Evolutionary conservation across 306 rosid species (phyloP), one percentile per base, ranked within the genome.

Genomic region (Canavalia gladiata): DNA sequence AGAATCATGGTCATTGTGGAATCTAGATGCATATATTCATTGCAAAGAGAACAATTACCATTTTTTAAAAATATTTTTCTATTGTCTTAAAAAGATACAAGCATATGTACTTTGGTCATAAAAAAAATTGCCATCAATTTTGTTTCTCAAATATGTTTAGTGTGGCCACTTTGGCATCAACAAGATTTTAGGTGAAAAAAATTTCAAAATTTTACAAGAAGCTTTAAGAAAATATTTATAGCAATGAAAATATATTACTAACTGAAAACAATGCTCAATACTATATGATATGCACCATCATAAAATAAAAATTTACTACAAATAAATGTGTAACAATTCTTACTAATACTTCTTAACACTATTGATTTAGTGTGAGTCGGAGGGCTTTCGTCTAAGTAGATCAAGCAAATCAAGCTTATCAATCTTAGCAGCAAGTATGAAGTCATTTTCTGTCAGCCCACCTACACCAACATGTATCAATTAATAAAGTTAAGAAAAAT

Each of bases 381-480:
- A 28, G 79, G 78, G 84, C 72, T 91, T 86, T 81, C 84, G 82
- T 75, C 97, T 78, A 39, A 91, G 74, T 29, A 91, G 87, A 41
- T 86, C 80, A 31, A 81, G 87, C 66, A 89, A 33, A 57, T 84
- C 78, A 71, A 93, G 85, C 72, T 47, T 71, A 51, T 84, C 91
- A 84, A 93, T 90, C 87, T 91, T 93, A 34, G 97, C 86, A 75
- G 98, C 97, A 43, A 93, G 98, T 75, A 93, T 93, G 89, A 93
- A 93, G 86, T 91, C 98, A 58, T 93, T 93, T 87, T 91, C 93
- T 6, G 97, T 93, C 78, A 93, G 78, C 52, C 98, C 98, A 65
- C 92, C 97, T 93, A 88, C 88, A 81, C 30, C 67, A 73, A 68
- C 33, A 65, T 28, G 25, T 1, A 65, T 51, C 63, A 34, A n/a